These are phyloP conservation scores for Jaltomata sinuosa DNA, from an alignment of 257 asterid genomes.

Conservation along the genomic window DNA sequence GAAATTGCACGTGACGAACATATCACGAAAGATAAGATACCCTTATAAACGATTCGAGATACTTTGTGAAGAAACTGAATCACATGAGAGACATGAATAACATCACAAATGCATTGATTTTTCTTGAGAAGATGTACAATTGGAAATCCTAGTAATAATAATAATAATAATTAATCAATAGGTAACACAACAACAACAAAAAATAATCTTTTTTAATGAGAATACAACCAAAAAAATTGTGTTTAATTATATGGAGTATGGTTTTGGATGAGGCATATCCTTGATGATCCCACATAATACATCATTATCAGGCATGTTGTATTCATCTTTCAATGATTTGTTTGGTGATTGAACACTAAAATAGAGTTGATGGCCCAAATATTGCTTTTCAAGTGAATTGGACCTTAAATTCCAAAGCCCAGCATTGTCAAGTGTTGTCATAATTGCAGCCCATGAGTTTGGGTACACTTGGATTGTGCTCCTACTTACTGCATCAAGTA, in stretches of 20 bases:
- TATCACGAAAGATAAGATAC: too few species aligned
- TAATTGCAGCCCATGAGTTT: not conserved
- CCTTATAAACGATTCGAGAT: too few species aligned
- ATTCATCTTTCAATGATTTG: not conserved
- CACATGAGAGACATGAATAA: too few species aligned
- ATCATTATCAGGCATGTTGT: not conserved
- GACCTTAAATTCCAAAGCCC: conserved; percentile 1
- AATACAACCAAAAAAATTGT: not conserved
- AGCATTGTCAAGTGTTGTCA: not conserved
- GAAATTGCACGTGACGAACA: too few species aligned
- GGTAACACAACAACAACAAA: not conserved
- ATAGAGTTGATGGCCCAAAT: not conserved
- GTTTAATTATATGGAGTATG: not conserved
- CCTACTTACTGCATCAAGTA: not conserved
- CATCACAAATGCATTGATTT: not conserved
- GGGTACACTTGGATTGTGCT: conserved; percentile 3
- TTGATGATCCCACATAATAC: not conserved
- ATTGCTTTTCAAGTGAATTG: not conserved
- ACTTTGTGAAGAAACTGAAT: too few species aligned
- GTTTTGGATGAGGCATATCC: not conserved
- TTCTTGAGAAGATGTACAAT: not conserved
- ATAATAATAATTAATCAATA: too few species aligned
- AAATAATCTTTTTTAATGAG: not conserved
- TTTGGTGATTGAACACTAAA: not conserved
- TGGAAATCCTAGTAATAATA: not conserved